Evolutionary conservation across 768 basidiomycete genomes (phyloP), one percentile per base, ranked within the genome.

Genomic region (Tylopilus subfusipes): DNA sequence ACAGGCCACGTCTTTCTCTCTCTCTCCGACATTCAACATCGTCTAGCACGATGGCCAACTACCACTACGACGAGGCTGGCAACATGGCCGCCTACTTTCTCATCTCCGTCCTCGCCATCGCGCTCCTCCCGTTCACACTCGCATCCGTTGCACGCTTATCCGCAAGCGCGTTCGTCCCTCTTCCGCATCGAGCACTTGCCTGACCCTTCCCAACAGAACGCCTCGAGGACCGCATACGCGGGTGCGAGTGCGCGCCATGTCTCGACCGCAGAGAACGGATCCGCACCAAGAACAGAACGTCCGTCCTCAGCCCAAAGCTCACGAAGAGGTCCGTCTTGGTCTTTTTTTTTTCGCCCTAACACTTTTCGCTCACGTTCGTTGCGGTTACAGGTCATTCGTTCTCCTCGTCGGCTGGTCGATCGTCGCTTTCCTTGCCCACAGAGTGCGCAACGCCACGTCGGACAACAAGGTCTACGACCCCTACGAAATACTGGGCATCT

Each of bases 21-120:
- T 31, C 19, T 46, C 30, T 13, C 3, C 1, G 3, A 30, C 44
- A 16, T 4, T 16, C 34, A 18, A 2, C n/a, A n/a, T n/a, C n/a
- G n/a, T n/a, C n/a, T n/a, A n/a, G n/a, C 9, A 22, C 19, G 8
- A 49, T 90, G 89, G 87, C 86, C 61, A 82, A 86, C 60, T 91
- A 92, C 74, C 79, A 84, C 73, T 93, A 93, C 69, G 90, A 93
- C 71, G 90, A 92, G 76, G 80, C 81, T 44, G 90, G 91, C 59
- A 84, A 83, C 59, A 87, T 93, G 87, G 89, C 90, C 64, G 80
- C 84, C 34, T 98, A 94, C 75, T 98, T 98, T 72, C 72, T 93
- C 56, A 83, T 98, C 52, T 92, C 93, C 9, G 86, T 97, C 68
- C 85, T 98, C 60, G 83, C 85, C 52, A 79, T 98, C 61, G 65